Evolutionary conservation across 169 alveolate genomes (phyloP).

Genomic region (Theileria luwenshuni): DNA sequence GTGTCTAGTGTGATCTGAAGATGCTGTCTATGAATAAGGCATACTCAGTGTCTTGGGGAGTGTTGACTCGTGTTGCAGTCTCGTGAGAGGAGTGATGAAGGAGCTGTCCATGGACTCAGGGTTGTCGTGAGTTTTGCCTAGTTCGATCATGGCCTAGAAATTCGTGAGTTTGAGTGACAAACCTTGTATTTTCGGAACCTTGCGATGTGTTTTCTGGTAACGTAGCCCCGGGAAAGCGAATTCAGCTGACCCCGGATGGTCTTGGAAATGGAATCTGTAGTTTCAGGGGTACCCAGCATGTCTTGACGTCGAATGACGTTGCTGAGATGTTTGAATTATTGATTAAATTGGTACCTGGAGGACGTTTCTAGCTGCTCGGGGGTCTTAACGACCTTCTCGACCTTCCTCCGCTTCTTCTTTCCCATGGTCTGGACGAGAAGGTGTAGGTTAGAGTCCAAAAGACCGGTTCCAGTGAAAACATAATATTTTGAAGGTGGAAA

Average conservation of each 20-base stretch:
- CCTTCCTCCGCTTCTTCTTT: conserved; percentile 67
- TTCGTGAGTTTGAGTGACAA: conserved; percentile 36
- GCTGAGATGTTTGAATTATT: not conserved
- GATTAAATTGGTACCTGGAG: conserved; percentile 35
- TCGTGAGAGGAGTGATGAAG: conserved; percentile 80
- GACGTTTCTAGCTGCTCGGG: conserved; percentile 49
- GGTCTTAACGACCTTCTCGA: conserved; percentile 56
- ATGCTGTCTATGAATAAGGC: not conserved
- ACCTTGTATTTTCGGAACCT: conserved; percentile 73
- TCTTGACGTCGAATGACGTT: conserved; percentile 77
- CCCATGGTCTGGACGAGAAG: conserved; percentile 50
- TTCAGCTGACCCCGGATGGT: conserved; percentile 70
- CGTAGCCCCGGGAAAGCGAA: conserved; percentile 70
- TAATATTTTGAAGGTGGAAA: conserved; percentile 15
- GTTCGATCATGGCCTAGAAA: conserved; percentile 45
- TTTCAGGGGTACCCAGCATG: conserved; percentile 79
- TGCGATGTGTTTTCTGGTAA: conserved; percentile 77
- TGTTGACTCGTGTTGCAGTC: conserved; percentile 77
- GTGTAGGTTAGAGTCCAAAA: not conserved
- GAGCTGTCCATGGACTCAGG: conserved; percentile 36
- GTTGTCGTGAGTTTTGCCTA: conserved; percentile 47
- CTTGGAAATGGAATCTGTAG: conserved; percentile 77
- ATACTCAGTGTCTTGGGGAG: conserved; percentile 73
- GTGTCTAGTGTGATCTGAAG: conserved; percentile 68
- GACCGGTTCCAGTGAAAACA: not conserved